Conservation (phyloP, 2,329 filamentous ascomycete species). For the Cryphonectria naterciae region DNA sequence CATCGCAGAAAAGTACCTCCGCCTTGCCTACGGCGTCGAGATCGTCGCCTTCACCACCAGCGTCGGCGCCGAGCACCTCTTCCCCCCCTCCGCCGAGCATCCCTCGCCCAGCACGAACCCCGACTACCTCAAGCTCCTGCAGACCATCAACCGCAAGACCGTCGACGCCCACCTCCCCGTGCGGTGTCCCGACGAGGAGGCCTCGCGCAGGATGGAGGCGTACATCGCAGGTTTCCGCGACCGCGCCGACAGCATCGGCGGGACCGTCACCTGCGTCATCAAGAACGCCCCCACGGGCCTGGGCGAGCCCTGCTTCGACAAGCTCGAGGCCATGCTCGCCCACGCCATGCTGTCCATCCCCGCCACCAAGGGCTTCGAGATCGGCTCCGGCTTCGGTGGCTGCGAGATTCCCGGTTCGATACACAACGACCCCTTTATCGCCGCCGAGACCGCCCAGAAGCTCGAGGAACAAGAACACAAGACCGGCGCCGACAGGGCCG, state of each 20-base stretch:
- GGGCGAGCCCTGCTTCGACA: conserved; percentile 94
- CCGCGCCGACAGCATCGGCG: conserved; percentile 84
- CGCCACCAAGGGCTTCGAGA: conserved; percentile 93
- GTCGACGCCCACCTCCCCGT: conserved; percentile 88
- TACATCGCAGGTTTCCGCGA: conserved; percentile 79
- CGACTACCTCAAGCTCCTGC: conserved; percentile 73
- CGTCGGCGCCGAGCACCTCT: conserved; percentile 79
- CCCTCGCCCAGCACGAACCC: conserved; percentile 76
- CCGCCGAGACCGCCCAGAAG: conserved; percentile 47
- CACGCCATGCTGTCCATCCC: conserved; percentile 97
- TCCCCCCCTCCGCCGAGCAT: conserved; percentile 70
- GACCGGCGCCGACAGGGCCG: conserved; percentile 49
- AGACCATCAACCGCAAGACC: conserved; percentile 71
- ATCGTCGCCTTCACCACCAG: conserved; percentile 90
- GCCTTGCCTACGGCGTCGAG: conserved; percentile 79
- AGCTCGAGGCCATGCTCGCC: conserved; percentile 86
- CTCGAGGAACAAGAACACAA: conserved; percentile 44
- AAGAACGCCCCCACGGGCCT: conserved; percentile 82
- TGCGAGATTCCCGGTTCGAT: conserved; percentile 83
- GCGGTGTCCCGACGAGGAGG: conserved; percentile 75
- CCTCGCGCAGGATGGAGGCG: conserved; percentile 73
- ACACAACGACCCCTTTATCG: conserved; percentile 89
- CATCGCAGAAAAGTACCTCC: conserved; percentile 91
- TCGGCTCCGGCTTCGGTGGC: conserved; percentile 90
- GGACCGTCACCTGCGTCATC: conserved; percentile 93